phyloP scores from a whole-genome alignment of 2,329 filamentous ascomycete species.

The Cladophialophora bantiana region DNA sequence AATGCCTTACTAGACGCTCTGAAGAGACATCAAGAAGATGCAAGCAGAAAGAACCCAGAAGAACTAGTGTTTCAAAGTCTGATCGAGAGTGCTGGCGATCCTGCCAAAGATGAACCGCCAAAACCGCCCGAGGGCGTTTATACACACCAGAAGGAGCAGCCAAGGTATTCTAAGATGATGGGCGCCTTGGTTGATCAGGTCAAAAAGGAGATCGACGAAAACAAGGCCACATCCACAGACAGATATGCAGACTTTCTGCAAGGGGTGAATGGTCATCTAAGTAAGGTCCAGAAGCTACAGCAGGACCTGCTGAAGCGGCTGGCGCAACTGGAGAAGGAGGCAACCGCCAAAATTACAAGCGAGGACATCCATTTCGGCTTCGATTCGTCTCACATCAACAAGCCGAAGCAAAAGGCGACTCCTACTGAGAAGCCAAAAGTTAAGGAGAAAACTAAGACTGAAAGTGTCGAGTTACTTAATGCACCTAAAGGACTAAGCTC shows the following conservation, averaged over 20 bases:
- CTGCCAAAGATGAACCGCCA: constrained; percentile 76
- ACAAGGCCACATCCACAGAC: constrained; percentile 64
- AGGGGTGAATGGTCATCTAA: constrained; percentile 77
- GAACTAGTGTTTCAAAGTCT: constrained; percentile 88
- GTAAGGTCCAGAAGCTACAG: constrained; percentile 80
- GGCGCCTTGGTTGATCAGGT: constrained; percentile 93
- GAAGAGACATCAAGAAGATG: constrained; percentile 73
- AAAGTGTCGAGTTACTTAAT: constrained; percentile 77
- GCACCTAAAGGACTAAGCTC: constrained; percentile 40
- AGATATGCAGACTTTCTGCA: constrained; percentile 77
- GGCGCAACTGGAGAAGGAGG: constrained; percentile 81
- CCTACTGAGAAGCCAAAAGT: constrained; percentile 35
- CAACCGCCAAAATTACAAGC: constrained; percentile 90
- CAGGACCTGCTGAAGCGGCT: constrained; percentile 76
- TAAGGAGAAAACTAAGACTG: constrained; percentile 27
- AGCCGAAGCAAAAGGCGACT: constrained; percentile 57
- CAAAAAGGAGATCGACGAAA: constrained; percentile 82
- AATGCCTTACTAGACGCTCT: constrained; percentile 77
- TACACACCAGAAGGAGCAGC: constrained; percentile 73
- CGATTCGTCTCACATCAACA: constrained; percentile 81
- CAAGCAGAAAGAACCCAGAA: constrained; percentile 69
- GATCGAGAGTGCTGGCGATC: constrained; percentile 77
- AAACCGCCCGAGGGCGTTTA: constrained; percentile 81
- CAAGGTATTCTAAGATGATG: constrained; percentile 97
- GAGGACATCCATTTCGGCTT: constrained; percentile 89